Percentiles rank a stretch among this genome's conserved stretches.
Conservation (phyloP, 805 yeast genomes). For the Wickerhamomyces tratensis region DNA sequence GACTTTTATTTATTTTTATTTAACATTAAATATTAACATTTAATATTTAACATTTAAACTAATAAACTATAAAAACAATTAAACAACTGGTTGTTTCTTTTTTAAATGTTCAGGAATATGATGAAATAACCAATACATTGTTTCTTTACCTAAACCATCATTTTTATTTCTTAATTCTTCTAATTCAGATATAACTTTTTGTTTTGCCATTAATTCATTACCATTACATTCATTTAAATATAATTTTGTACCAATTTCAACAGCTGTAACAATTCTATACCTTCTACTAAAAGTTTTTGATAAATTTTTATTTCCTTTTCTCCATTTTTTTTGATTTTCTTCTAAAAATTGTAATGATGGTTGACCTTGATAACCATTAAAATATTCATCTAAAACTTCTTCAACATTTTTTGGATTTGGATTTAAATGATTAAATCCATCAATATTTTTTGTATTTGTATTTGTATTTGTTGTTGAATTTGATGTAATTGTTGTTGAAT, state of each 20-base stretch:
- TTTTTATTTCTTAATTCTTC: constrained; percentile 13
- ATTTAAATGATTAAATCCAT: constrained; percentile 3
- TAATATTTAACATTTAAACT: too few relatives aligned
- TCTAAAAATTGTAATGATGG: constrained; percentile 19
- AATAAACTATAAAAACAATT: too few relatives aligned
- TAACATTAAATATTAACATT: too few relatives aligned
- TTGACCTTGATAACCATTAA: constrained; percentile 17
- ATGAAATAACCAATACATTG: constrained; percentile 22
- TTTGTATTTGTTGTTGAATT: too few relatives aligned
- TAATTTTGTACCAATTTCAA: constrained; percentile 13
- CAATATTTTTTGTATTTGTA: neutral
- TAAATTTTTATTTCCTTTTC: constrained; percentile 16
- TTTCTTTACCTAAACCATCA: constrained; percentile 16
- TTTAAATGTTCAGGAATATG: constrained; percentile 17
- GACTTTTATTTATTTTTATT: too few relatives aligned
- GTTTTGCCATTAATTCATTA: constrained; percentile 12
- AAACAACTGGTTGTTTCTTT: constrained; percentile 4
- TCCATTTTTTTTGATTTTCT: constrained; percentile 18
- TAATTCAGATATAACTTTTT: constrained; percentile 13
- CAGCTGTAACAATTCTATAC: constrained; percentile 16
- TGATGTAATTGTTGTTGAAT: too few relatives aligned
- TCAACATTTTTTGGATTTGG: constrained; percentile 17
- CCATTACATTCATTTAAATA: constrained; percentile 11
- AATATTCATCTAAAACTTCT: constrained; percentile 19
- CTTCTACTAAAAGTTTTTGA: constrained; percentile 18